Evolutionary conservation across 1,139 yeast genomes (phyloP).

Genomic region (Pichia inconspicua): DNA sequence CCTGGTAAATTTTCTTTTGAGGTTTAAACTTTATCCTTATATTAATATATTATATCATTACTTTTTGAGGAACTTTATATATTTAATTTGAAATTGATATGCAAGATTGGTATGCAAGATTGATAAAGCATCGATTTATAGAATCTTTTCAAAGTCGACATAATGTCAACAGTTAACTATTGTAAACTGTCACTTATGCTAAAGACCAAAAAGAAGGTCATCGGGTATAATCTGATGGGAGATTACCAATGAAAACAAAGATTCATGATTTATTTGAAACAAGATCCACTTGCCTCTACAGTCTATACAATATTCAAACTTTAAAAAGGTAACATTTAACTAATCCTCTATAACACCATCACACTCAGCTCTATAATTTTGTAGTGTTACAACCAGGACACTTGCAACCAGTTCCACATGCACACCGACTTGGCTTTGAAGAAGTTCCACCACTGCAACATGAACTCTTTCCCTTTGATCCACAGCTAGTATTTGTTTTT

Average conservation of each 20-base stretch:
- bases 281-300: not conserved
- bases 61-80: no score
- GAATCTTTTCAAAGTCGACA: no score
- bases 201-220: no score
- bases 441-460: conserved; percentile 19
- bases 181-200: no score
- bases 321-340: no score
- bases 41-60: no score
- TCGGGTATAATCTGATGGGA: not conserved
- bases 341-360: not conserved
- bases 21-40: no score
- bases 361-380: conserved; percentile 14
- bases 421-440: conserved; percentile 20
- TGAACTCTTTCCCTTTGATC: conserved; percentile 2
- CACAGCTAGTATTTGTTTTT: not conserved
- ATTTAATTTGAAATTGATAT: no score
- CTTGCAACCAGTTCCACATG: conserved; percentile 26
- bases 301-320: not conserved
- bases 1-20: conserved; percentile 11
- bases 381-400: conserved; percentile 29
- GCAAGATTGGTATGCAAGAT: no score
- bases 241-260: no score
- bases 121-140: no score
- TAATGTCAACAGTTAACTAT: no score
- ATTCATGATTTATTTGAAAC: not conserved